Conservation (phyloP, 1,284 basidiomycete species). For the Blastosporella zonata region DNA sequence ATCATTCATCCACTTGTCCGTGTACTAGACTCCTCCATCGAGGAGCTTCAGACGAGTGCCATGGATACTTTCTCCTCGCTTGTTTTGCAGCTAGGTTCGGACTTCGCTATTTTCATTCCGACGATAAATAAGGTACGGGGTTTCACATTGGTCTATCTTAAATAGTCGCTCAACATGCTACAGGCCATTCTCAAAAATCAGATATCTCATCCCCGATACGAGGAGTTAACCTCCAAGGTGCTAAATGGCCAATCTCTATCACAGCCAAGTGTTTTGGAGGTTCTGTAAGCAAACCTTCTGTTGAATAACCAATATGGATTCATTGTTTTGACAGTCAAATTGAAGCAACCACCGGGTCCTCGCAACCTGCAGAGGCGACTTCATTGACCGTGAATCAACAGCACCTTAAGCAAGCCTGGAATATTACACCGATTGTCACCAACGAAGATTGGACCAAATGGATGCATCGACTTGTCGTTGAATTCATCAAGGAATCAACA, state of each 20-base stretch:
- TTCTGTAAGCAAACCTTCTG: constrained; percentile 41
- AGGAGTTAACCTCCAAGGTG: constrained; percentile 84
- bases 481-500: constrained; percentile 97
- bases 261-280: constrained; percentile 60
- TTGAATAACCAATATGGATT: constrained; percentile 5
- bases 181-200: constrained; percentile 79
- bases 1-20: constrained; percentile 96
- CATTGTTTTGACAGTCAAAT: constrained; percentile 35
- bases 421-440: constrained; percentile 76
- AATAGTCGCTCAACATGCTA: not conserved
- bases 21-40: constrained; percentile 75
- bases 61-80: constrained; percentile 95
- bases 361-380: constrained; percentile 77
- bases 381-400: constrained; percentile 97
- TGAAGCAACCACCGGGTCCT: constrained; percentile 67
- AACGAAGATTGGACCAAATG: constrained; percentile 95
- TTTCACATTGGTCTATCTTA: not conserved
- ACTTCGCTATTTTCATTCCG: constrained; percentile 96
- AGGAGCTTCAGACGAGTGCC: constrained; percentile 82
- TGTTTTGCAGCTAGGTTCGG: constrained; percentile 90
- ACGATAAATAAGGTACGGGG: constrained; percentile 87
- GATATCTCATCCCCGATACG: constrained; percentile 82
- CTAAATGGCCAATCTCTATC: constrained; percentile 94
- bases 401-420: constrained; percentile 97
- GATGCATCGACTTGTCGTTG: constrained; percentile 92